phyloP scores from a whole-genome alignment of 2,329 filamentous ascomycete species.

The Exophiala aquamarina region DNA sequence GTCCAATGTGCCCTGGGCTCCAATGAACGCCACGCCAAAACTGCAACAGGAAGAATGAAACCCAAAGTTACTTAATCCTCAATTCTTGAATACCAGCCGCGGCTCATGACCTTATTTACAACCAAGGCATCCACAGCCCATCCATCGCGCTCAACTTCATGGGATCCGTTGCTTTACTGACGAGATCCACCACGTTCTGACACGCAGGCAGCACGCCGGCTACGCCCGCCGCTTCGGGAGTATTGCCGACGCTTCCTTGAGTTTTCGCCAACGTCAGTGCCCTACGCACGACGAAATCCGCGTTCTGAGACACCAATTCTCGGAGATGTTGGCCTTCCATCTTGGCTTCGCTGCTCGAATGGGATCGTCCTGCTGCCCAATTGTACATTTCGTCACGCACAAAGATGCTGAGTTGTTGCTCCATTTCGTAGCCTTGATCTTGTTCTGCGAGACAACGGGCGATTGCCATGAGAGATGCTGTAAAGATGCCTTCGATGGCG shows the following conservation, averaged over 20 bases:
- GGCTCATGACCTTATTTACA: too few species aligned
- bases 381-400: slow-evolving; percentile 97
- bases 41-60: too few species aligned
- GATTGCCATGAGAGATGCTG: slow-evolving; percentile 94
- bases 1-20: too few species aligned
- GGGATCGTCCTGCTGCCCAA: slow-evolving; percentile 72
- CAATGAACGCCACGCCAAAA: too few species aligned
- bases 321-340: slow-evolving; percentile 69
- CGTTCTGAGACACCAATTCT: slow-evolving; percentile 81
- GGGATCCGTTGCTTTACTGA: slow-evolving; percentile 90
- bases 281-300: slow-evolving; percentile 86
- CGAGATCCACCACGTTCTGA: slow-evolving; percentile 93
- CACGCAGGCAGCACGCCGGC: slow-evolving; percentile 79
- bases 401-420: slow-evolving; percentile 90
- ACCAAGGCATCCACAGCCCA: slow-evolving; percentile 94
- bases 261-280: slow-evolving; percentile 77
- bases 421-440: slow-evolving; percentile 69
- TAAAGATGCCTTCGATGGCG: slow-evolving; percentile 93
- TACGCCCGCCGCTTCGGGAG: slow-evolving; percentile 7
- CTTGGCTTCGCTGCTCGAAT: slow-evolving; percentile 32
- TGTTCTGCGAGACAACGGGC: slow-evolving; percentile 90
- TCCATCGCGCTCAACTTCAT: slow-evolving; percentile 85
- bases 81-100: too few species aligned
- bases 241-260: slow-evolving; percentile 33
- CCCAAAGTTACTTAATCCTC: too few species aligned